A percentile compares a stretch with the other conserved stretches of the same genome.
These are phyloP conservation scores for Mrakia blollopis DNA, from an alignment of 768 basidiomycete genomes.

Conservation along the genomic window DNA sequence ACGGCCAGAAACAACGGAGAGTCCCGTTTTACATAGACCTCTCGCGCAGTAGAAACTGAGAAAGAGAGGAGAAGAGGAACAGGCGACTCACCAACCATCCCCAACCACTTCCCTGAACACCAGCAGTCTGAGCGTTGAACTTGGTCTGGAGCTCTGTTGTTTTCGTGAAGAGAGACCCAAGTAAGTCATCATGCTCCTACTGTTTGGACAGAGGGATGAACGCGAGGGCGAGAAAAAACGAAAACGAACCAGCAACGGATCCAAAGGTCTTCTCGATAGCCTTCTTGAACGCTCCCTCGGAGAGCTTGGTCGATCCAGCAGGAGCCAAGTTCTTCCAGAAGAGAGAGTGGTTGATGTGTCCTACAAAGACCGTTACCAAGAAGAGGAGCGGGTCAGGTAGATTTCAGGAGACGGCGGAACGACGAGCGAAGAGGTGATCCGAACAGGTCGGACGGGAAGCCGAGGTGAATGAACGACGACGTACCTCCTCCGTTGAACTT, in stretches of 20 bases:
- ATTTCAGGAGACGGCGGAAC: neutral
- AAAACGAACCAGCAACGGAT: constrained; percentile 52
- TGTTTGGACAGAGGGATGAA: no score
- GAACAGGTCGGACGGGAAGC: neutral
- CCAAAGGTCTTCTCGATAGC: constrained; percentile 65
- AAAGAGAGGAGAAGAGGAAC: neutral
- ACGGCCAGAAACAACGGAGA: neutral
- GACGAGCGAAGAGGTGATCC: neutral
- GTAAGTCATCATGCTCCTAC: no score
- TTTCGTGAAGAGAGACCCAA: no score
- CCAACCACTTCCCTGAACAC: constrained; percentile 91
- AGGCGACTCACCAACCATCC: constrained; percentile 77
- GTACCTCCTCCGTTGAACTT: constrained; percentile 87
- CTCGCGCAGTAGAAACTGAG: no score
- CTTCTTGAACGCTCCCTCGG: constrained; percentile 52
- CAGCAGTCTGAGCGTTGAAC: constrained; percentile 78
- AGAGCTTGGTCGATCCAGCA: constrained; percentile 53
- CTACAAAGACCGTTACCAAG: constrained; percentile 36
- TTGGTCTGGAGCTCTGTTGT: constrained; percentile 57
- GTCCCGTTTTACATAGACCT: no score
- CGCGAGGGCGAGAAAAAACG: no score
- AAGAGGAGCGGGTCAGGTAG: neutral
- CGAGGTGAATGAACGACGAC: constrained; percentile 36
- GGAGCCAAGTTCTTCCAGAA: constrained; percentile 95
- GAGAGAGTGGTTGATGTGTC: constrained; percentile 89